phyloP scores from a whole-genome alignment of 345 rosid genomes.

The Euphorbia peplus region DNA sequence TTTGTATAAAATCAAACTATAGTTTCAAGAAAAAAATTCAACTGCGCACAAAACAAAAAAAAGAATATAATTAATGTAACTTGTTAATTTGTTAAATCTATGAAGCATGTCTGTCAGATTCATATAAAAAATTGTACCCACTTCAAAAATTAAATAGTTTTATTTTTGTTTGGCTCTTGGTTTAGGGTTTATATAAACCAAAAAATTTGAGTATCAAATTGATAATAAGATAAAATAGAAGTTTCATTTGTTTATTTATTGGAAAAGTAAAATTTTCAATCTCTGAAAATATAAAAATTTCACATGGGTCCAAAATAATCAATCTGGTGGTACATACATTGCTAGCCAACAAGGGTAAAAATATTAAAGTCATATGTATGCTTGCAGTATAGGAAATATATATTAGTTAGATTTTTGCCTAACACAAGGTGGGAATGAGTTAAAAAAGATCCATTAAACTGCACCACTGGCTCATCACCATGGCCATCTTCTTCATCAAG shows the following conservation, averaged over 20 bases:
- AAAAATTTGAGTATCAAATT: constrained; percentile 22
- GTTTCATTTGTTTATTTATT: constrained; percentile 47
- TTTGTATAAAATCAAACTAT: constrained; percentile 16
- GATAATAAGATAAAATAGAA: constrained; percentile 56
- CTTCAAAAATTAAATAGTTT: constrained; percentile 12
- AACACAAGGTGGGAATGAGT: too few species aligned
- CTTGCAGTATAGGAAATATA: background rate
- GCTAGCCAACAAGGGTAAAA: background rate
- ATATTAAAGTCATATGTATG: constrained; percentile 14
- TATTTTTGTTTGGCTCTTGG: constrained; percentile 4
- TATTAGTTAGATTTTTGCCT: too few species aligned
- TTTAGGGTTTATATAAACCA: constrained; percentile 21
- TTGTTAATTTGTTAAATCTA: constrained; percentile 33
- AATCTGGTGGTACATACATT: too few species aligned
- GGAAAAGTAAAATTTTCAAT: constrained; percentile 26
- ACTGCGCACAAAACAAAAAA: constrained; percentile 17
- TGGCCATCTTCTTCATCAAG: too few species aligned
- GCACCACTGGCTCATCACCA: too few species aligned
- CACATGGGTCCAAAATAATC: constrained; percentile 27
- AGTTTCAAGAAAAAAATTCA: constrained; percentile 21
- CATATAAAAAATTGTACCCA: constrained; percentile 24
- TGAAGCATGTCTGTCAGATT: constrained; percentile 58
- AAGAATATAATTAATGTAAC: constrained; percentile 35
- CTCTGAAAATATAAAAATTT: constrained; percentile 14
- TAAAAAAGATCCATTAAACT: too few species aligned